Conservation (phyloP, 371 early-diverging fungal genomes). For the Mucor velutinosus region DNA sequence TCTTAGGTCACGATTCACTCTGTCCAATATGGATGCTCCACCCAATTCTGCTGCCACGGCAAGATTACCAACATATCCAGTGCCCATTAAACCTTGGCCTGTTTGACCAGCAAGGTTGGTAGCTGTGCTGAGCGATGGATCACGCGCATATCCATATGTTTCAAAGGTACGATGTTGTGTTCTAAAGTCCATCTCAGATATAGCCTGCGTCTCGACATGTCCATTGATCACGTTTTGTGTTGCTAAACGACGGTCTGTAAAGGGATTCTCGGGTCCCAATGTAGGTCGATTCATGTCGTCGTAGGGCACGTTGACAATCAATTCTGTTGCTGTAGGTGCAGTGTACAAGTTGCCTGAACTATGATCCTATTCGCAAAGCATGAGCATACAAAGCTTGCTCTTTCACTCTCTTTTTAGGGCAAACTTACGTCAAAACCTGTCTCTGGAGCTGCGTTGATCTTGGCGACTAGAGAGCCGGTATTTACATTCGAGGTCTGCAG, state of each 20-base stretch:
- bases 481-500: conserved; percentile 14
- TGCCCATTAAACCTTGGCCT: conserved; percentile 59
- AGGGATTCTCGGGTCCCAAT: conserved; percentile 82
- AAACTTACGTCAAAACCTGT: conserved; percentile 70
- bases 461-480: conserved; percentile 12
- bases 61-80: conserved; percentile 74
- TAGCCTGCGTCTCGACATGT: conserved; percentile 80
- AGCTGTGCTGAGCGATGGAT: conserved; percentile 66
- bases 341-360: conserved; percentile 50
- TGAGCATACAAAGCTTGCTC: background rate
- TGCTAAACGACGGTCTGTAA: conserved; percentile 47
- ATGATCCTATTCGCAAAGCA: conserved; percentile 19
- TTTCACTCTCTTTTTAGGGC: background rate
- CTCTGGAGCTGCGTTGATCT: conserved; percentile 74
- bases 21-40: conserved; percentile 61
- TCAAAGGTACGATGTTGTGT: conserved; percentile 81
- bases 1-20: conserved; percentile 48
- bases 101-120: conserved; percentile 52
- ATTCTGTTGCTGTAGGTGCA: conserved; percentile 67
- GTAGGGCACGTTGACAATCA: conserved; percentile 81
- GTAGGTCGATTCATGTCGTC: conserved; percentile 68
- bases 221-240: conserved; percentile 76
- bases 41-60: conserved; percentile 49
- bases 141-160: conserved; percentile 83
- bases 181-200: conserved; percentile 76